A percentile compares a stretch with the other conserved stretches of the same genome.
These are phyloP conservation scores for Leishmania arabica DNA, from an alignment of 208 protist species.

Conservation along the genomic window DNA sequence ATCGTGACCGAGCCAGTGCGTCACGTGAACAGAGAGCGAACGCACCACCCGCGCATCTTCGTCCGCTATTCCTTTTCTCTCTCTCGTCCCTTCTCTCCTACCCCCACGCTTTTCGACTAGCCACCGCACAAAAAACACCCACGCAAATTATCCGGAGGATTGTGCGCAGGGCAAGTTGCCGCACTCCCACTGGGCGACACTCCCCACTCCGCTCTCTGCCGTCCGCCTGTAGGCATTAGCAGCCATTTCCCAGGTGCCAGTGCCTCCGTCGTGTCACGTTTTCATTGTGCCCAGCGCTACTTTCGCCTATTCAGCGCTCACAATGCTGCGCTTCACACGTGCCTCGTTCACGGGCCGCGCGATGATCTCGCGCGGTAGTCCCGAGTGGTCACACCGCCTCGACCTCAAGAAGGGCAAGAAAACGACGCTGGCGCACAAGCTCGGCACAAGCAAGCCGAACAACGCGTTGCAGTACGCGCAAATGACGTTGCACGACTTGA, in stretches of 20 bases:
- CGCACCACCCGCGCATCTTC: background rate
- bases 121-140: background rate
- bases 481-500: slow-evolving; percentile 91
- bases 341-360: slow-evolving; percentile 70
- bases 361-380: slow-evolving; percentile 92
- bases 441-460: slow-evolving; percentile 91
- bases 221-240: background rate
- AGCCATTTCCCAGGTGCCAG: background rate
- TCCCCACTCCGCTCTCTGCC: background rate
- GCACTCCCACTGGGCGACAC: background rate
- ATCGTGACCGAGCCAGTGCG: background rate
- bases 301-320: background rate
- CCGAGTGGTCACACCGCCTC: slow-evolving; percentile 89
- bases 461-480: slow-evolving; percentile 92
- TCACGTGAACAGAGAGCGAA: background rate
- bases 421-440: slow-evolving; percentile 86
- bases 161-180: background rate
- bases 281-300: background rate
- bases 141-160: background rate
- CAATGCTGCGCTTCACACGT: slow-evolving; percentile 75
- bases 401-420: slow-evolving; percentile 92
- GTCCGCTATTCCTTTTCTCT: background rate
- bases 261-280: background rate
- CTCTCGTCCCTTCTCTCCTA: background rate
- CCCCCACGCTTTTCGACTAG: background rate